phyloP scores from a whole-genome alignment of 129 eudicot species.

The Escallonia rubra region DNA sequence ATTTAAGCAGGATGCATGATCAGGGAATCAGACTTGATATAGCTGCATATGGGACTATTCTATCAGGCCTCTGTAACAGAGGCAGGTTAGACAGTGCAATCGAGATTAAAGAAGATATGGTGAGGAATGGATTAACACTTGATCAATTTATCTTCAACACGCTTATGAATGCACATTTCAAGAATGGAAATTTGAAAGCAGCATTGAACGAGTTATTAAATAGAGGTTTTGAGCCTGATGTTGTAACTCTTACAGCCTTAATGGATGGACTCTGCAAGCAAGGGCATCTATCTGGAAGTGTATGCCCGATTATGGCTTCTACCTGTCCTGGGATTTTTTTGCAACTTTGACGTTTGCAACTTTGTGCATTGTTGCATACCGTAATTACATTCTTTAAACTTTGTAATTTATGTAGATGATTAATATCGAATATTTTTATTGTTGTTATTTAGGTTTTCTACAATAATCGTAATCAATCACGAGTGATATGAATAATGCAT shows the following conservation, averaged over 20 bases:
- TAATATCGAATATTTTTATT: too few relatives aligned
- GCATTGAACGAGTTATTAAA: conserved; percentile 9
- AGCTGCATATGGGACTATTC: conserved; percentile 6
- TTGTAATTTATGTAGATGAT: too few relatives aligned
- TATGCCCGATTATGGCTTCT: too few relatives aligned
- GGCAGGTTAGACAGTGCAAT: conserved; percentile 5
- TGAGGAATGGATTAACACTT: conserved; percentile 3
- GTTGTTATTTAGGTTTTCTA: too few relatives aligned
- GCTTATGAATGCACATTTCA: conserved; percentile 11
- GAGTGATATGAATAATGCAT: too few relatives aligned
- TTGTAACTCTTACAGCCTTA: conserved; percentile 10
- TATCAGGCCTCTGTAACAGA: conserved; percentile 5
- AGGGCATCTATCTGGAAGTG: neutral
- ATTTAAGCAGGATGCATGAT: conserved; percentile 3
- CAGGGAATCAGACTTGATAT: conserved; percentile 12
- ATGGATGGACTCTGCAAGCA: conserved; percentile 16
- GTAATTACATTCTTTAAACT: too few relatives aligned
- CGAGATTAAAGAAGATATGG: conserved; percentile 6
- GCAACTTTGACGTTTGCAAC: too few relatives aligned
- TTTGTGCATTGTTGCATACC: too few relatives aligned
- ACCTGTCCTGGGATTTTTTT: too few relatives aligned
- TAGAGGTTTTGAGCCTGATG: conserved; percentile 14
- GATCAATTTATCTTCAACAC: conserved; percentile 11
- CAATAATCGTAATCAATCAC: too few relatives aligned
- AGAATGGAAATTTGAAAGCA: conserved; percentile 14